Evolutionary conservation across 2,329 filamentous ascomycete species (phyloP), one percentile per base, ranked within the genome.

Genomic region (Thielaviopsis populi): DNA sequence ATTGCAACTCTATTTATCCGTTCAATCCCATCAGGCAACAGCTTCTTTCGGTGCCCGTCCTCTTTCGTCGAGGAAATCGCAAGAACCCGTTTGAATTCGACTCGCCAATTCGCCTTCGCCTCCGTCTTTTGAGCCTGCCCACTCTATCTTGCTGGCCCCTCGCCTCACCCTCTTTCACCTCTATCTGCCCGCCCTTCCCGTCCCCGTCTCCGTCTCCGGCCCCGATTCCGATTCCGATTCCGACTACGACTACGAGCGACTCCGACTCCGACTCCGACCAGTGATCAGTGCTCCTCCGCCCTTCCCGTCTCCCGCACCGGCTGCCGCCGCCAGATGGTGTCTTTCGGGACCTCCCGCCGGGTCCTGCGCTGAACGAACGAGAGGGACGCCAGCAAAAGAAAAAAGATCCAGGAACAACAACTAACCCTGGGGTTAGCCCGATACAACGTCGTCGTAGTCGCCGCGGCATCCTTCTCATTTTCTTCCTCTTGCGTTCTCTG

Each of bases 311-410:
- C 24, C 30, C 42, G 24, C 59, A 48, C 42, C 40, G 43, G 61
- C 61, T 62, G 30, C 46, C 15, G 59, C 59, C 59, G 59, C 41
- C 59, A 61, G 43, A 61, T 61, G 59, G 42, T 61, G 42, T 43
- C 40, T 43, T 61, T 61, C 24, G 59, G 41, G 59, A 50, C 43
- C 42, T 61, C 59, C 59, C 59, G 59, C 59, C 40, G 59, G 59
- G 59, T 41, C 30, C 59, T 61, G 59, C 59, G 59, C 42, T 61
- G 59, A 61, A 61, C 24, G 50, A 56, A 56, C 50, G 17, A 56
- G 27, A 56, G 50, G 27, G 50, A 56, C 50, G 19, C n/a, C 15
- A 56, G 24, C 15, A 19, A 56, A 27, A 56, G 27, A 50, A 50
- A 46, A 5, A 56, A 56, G 15, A 33, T 19, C 5, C 7, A 56